These are phyloP conservation scores for Xerocomellus dryophilus DNA, from an alignment of 768 basidiomycete species.

Conservation along the genomic window DNA sequence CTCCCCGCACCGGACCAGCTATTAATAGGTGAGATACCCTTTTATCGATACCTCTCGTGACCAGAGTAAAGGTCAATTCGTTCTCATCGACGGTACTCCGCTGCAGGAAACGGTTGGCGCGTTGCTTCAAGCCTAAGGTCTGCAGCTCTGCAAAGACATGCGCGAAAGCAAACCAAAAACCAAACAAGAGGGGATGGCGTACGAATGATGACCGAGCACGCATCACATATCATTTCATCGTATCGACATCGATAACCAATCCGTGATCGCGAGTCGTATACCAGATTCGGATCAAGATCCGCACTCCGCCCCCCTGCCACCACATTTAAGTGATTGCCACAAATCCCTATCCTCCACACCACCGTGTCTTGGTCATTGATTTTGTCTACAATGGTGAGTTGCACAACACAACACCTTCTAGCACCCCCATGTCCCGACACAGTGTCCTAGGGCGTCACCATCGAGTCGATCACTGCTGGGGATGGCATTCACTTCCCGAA, in stretches of 20 bases:
- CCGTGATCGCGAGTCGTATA: constrained; percentile 15
- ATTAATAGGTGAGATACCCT: constrained; percentile 24
- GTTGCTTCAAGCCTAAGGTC: not conserved
- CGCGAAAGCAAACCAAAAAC: no score
- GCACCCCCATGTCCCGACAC: not conserved
- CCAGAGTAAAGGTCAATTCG: not conserved
- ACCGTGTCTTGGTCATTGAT: constrained; percentile 29
- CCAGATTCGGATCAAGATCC: constrained; percentile 74
- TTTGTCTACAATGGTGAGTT: constrained; percentile 32
- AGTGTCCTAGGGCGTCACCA: constrained; percentile 59
- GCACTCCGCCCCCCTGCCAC: constrained; percentile 53
- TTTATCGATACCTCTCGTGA: constrained; percentile 20
- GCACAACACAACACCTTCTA: not conserved
- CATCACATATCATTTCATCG: constrained; percentile 15
- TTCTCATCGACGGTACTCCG: constrained; percentile 1
- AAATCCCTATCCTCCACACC: constrained; percentile 23
- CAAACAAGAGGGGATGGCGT: constrained; percentile 1
- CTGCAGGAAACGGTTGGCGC: not conserved
- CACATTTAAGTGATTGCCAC: constrained; percentile 36
- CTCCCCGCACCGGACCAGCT: constrained; percentile 16
- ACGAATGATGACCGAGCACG: constrained; percentile 10
- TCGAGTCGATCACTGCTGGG: constrained; percentile 57
- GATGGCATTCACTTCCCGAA: constrained; percentile 66
- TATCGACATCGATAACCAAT: constrained; percentile 32
- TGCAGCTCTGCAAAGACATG: not conserved